A percentile compares a stretch with the other conserved stretches of the same genome.
Conservation (phyloP, 2,329 filamentous ascomycete genomes). For the Phaeosphaeriaceae sp. region DNA sequence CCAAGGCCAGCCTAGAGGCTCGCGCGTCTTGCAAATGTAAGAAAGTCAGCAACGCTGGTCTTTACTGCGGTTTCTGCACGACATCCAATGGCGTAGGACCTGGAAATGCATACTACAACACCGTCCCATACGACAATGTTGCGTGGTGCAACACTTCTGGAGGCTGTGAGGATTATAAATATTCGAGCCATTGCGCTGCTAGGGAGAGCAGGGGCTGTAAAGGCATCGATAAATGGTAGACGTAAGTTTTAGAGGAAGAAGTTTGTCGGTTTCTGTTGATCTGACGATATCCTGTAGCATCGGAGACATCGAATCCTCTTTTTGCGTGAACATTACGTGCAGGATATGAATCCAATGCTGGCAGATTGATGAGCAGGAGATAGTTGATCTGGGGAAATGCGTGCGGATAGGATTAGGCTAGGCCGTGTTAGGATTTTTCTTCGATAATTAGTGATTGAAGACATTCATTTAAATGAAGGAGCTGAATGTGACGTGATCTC, state of each 20-base stretch:
- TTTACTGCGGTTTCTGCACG: background rate
- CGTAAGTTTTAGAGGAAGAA: background rate
- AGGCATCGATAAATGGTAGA: background rate
- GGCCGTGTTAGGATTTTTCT: no score
- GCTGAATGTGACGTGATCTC: no score
- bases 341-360: no score
- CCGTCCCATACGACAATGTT: background rate
- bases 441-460: no score
- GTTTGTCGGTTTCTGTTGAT: no score
- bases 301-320: no score
- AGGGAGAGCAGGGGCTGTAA: background rate
- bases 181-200: background rate
- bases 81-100: background rate
- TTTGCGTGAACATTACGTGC: no score
- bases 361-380: no score
- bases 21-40: background rate
- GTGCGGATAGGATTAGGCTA: no score
- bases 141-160: background rate
- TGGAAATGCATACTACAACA: background rate
- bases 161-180: background rate
- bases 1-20: background rate
- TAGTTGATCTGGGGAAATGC: no score
- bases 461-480: no score
- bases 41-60: background rate
- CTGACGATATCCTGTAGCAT: background rate